These are phyloP conservation scores for Rutstroemia sp. DNA, from an alignment of 2,329 filamentous ascomycete genomes.

Conservation along the genomic window DNA sequence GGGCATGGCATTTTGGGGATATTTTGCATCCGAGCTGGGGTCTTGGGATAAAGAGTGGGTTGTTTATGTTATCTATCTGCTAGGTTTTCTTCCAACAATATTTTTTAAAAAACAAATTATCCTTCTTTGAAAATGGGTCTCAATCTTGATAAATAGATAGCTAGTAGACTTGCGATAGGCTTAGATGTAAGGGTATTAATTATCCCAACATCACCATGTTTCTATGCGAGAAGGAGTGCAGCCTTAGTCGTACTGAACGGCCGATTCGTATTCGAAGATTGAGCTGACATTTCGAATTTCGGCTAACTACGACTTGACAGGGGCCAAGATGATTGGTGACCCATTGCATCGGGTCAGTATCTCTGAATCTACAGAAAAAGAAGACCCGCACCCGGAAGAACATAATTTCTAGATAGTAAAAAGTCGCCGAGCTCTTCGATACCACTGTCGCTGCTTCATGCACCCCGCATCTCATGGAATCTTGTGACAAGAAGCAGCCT, in stretches of 20 bases:
- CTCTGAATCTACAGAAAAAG: not conserved
- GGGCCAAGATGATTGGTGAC: not conserved
- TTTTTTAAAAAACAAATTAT: too few species aligned
- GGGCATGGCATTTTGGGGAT: not conserved
- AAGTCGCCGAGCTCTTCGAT: too few species aligned
- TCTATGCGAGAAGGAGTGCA: not conserved
- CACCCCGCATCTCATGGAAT: too few species aligned
- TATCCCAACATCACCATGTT: not conserved
- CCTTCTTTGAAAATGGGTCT: too few species aligned
- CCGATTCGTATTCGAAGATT: not conserved
- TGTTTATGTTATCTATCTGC: too few species aligned
- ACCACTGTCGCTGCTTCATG: too few species aligned
- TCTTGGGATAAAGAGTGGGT: not conserved
- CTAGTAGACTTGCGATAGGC: too few species aligned
- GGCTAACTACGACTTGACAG: slow-evolving; percentile 1
- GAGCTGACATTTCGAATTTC: slow-evolving; percentile 1
- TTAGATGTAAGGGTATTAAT: too few species aligned
- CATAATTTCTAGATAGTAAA: not conserved
- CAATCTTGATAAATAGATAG: too few species aligned
- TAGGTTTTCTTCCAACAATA: too few species aligned
- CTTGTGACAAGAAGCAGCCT: too few species aligned
- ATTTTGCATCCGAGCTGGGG: not conserved
- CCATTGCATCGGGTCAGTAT: not conserved
- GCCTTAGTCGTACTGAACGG: not conserved
- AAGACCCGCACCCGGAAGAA: not conserved